phyloP scores from a whole-genome alignment of 129 eudicot species.

The Gnaphalium uliginosum region DNA sequence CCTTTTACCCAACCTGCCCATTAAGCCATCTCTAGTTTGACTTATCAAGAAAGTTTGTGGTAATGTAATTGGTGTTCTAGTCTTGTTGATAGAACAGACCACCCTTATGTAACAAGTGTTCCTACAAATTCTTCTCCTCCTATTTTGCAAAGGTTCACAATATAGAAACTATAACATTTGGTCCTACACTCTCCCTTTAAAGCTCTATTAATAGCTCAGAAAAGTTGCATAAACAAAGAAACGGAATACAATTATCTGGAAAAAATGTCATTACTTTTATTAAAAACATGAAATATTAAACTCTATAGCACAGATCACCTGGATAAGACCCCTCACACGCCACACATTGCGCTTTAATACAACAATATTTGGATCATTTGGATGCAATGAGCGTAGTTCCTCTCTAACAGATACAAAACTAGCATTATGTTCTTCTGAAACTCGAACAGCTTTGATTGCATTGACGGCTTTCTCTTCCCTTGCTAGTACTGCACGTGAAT shows the following conservation, averaged over 20 bases:
- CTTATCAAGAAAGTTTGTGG: background rate
- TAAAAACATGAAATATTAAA: background rate
- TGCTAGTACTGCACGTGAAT: slow-evolving; percentile 67
- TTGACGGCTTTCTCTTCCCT: slow-evolving; percentile 31
- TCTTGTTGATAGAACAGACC: background rate
- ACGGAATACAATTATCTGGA: background rate
- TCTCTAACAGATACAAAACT: slow-evolving; percentile 51
- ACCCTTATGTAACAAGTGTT: background rate
- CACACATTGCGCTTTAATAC: slow-evolving; percentile 66
- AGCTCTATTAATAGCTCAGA: slow-evolving; percentile 9
- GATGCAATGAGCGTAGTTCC: slow-evolving; percentile 55
- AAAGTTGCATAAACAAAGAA: slow-evolving; percentile 8
- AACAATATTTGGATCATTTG: slow-evolving; percentile 61
- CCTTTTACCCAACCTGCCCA: background rate
- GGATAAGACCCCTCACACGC: slow-evolving; percentile 78
- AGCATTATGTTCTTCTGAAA: slow-evolving; percentile 71
- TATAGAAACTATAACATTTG: background rate
- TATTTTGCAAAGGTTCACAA: background rate
- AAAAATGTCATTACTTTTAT: background rate
- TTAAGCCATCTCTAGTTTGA: background rate
- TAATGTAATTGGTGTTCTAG: background rate
- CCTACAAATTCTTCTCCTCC: background rate
- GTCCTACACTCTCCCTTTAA: background rate
- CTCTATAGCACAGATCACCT: slow-evolving; percentile 35
- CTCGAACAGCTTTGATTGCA: slow-evolving; percentile 43